A percentile compares a stretch with the other conserved stretches of the same genome.
These are phyloP conservation scores for Aurifilum marmelostoma DNA, from an alignment of 2,329 filamentous ascomycete genomes.

Conservation along the genomic window DNA sequence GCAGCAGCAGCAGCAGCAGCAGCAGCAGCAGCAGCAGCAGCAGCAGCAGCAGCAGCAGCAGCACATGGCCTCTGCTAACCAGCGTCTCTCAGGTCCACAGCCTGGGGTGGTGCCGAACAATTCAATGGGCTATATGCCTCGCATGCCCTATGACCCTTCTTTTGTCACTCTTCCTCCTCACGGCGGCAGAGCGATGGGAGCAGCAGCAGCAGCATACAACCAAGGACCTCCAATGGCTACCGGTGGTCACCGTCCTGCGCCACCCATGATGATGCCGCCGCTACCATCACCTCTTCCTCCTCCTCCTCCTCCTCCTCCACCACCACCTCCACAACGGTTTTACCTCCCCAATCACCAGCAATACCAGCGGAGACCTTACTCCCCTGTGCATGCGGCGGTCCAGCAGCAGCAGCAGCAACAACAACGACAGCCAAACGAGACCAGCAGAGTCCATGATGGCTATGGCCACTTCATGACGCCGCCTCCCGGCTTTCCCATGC, in stretches of 20 bases:
- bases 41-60: not conserved
- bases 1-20: not conserved
- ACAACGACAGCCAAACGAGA: not conserved
- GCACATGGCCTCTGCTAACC: not conserved
- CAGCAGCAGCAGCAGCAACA: no score
- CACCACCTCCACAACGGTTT: no score
- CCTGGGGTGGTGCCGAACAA: not conserved
- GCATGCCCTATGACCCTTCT: not conserved
- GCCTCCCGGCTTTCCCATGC: not conserved
- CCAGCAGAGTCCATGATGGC: not conserved
- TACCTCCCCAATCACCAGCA: not conserved
- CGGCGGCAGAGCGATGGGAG: not conserved
- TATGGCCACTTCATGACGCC: no score
- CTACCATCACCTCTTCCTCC: not conserved
- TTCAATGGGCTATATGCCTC: not conserved
- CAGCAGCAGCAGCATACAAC: not conserved
- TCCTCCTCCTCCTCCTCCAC: not conserved
- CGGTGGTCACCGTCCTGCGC: not conserved
- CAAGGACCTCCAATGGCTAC: not conserved
- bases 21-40: no score
- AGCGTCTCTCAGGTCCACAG: conserved; percentile 8
- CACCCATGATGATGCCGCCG: not conserved
- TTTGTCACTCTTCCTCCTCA: not conserved
- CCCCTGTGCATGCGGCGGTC: not conserved
- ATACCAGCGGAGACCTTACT: not conserved